A percentile compares a stretch with the other conserved stretches of the same genome.
phyloP scores from a whole-genome alignment of 257 asterid genomes.

The Solanum commersonii region DNA sequence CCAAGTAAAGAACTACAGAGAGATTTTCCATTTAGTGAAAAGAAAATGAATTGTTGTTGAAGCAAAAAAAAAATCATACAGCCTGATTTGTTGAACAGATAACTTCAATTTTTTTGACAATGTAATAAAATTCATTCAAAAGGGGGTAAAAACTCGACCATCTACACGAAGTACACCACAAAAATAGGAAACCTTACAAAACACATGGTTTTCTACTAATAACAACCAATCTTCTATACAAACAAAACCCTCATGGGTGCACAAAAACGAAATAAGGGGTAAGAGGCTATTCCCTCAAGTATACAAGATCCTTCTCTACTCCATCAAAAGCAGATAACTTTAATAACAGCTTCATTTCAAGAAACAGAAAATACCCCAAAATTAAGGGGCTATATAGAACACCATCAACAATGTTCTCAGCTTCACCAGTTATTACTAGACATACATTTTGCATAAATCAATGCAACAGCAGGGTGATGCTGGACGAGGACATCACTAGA shows the following conservation, averaged over 20 bases:
- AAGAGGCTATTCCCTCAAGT: not conserved
- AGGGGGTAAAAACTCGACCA: not conserved
- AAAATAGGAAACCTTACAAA: not conserved
- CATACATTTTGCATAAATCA: not conserved
- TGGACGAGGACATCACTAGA: not conserved
- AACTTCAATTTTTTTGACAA: not conserved
- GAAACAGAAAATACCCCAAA: not conserved
- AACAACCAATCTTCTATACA: not conserved
- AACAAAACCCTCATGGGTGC: not conserved
- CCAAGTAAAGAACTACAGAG: not conserved
- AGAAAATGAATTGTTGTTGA: not conserved
- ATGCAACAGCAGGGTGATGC: not conserved
- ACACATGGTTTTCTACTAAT: not conserved
- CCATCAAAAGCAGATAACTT: not conserved
- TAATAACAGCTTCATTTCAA: not conserved
- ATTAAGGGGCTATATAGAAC: not conserved
- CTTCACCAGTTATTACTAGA: not conserved
- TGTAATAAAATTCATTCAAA: not conserved
- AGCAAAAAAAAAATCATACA: not conserved
- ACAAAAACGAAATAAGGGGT: not conserved
- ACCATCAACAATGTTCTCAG: not conserved
- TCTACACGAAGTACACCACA: not conserved
- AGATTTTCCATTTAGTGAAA: not conserved
- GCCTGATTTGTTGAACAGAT: not conserved
- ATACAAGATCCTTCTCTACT: not conserved